Base-by-base conservation (phyloP, 208 protist species). In the Endotrypanum monterogeii region DNA sequence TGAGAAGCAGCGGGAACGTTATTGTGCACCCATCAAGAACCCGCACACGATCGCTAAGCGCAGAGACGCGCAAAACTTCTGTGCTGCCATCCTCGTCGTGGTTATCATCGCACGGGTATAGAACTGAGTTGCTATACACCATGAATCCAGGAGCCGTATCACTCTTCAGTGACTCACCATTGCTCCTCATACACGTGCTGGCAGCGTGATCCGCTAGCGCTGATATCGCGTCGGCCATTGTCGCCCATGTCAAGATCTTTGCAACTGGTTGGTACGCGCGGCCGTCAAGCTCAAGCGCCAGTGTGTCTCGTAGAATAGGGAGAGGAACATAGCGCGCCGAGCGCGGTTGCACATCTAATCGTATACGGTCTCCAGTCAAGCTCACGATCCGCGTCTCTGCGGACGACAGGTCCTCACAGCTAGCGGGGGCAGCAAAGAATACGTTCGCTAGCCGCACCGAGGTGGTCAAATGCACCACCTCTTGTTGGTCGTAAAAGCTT, bases 161-260 rank as follows among this genome's bases (percentile, higher is more conserved):
- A 23, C 54, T 63, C 32, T 41, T 41, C 57, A 0, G 18, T 25
- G 57, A 37, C 28, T 1, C 62, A 39, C 25, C 28, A 55, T n/a
- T 18, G 25, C 41, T 37, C 20, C 11, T n/a, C 6, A 16, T 20
- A 44, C 6, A 23, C 20, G 56, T 4, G 23, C 67, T 54, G 30
- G 51, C 60, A 18, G 67, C 5, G 18, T 76, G 46, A 39, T 80
- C 76, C 1, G 51, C 76, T 56, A 74, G 30, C 50, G 65, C 37
- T 35, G 76, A 67, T 70, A 80, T 76, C 1, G 76, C 76, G n/a
- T 80, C 76, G 18, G 70, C 69, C 30, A 80, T 20, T 71, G 76
- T 80, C 14, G 76, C 69, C 76, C 76, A 80, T 28, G 70, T 80
- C 55, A 80, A 28, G 25, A 80, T 44, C n/a, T 61, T 44, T 35